These are phyloP conservation scores for Cladophialophora chaetospira DNA, from an alignment of 2,329 filamentous ascomycete species.

Conservation along the genomic window DNA sequence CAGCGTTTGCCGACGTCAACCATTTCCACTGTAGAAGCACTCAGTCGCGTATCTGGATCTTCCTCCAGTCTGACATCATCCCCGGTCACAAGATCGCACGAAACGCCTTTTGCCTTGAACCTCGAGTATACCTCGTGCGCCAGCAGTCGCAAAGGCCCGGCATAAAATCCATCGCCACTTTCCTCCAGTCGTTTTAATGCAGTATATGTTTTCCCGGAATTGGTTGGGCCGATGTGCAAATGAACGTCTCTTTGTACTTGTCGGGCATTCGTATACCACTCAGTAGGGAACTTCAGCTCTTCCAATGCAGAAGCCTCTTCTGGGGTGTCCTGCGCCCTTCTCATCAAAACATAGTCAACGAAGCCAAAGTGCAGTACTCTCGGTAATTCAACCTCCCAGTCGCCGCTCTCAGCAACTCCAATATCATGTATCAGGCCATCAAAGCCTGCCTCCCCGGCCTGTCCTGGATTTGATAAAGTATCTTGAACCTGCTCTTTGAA, in stretches of 20 bases:
- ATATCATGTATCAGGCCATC: slow-evolving; percentile 18
- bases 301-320: slow-evolving; percentile 4
- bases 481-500: slow-evolving; percentile 17
- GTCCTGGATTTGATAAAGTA: background rate
- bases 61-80: slow-evolving; percentile 78
- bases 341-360: slow-evolving; percentile 28
- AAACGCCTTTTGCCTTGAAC: slow-evolving; percentile 73
- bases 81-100: slow-evolving; percentile 82
- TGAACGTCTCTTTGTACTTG: slow-evolving; percentile 80
- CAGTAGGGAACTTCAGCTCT: slow-evolving; percentile 74
- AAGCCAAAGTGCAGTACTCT: slow-evolving; percentile 29
- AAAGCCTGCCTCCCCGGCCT: background rate
- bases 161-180: slow-evolving; percentile 78
- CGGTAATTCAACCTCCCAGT: slow-evolving; percentile 19
- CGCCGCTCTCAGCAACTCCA: slow-evolving; percentile 3
- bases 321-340: slow-evolving; percentile 10
- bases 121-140: slow-evolving; percentile 95
- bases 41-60: slow-evolving; percentile 55
- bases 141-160: slow-evolving; percentile 82
- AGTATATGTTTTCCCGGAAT: slow-evolving; percentile 97
- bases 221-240: slow-evolving; percentile 93
- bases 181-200: slow-evolving; percentile 82
- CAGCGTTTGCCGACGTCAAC: slow-evolving; percentile 60
- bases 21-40: slow-evolving; percentile 96
- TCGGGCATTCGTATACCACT: slow-evolving; percentile 89